Base-by-base conservation (phyloP, 805 yeast species). In the Starmera quercuum region DNA sequence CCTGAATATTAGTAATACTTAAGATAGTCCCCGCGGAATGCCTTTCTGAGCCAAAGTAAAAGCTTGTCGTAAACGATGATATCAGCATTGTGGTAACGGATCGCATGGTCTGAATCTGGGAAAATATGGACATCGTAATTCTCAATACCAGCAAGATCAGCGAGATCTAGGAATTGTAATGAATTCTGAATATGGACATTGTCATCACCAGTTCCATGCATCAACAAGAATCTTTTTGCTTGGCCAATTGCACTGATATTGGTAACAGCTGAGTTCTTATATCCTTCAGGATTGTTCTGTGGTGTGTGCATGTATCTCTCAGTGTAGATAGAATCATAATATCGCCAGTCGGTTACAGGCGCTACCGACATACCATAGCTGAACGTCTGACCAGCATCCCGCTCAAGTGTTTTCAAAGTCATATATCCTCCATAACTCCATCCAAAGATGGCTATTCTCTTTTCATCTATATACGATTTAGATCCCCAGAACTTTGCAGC, bases 201-300 rank as follows among this genome's bases (percentile, higher is more conserved):
- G 58, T 92, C 98, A 59, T 92, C 98, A 5, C 96, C 95, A 0
- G 96, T 79, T 1, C 98, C 98, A 53, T 90, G 98, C 85, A 90
- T 85, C 24, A 92, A 54, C 40, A 92, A 58, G 50, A 92, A 86
- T 49, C 97, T 67, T 30, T 68, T 68, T 8, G 68, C 71, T 30
- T 64, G 51, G 12, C 67, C 75, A 43, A 92, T 69, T 9, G 67
- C 68, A 1, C 71, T 67, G 17, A 71, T 72, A 32, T 82, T 63
- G 33, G 63, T 61, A 21, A 90, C 77, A 1, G 77, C 65, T 2
- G 83, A 65, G 7, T 55, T 46, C 4, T 53, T 51, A 54, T 90
- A 90, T 0, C 90, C 92, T 1, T 61, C 59, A 2, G 63, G 51
- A 53, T 88, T 85, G 30, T 70, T 64, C 46, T 69, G 66, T 1